These are phyloP conservation scores for Orbilia brochopaga DNA, from an alignment of 2,329 filamentous ascomycete species.

Conservation along the genomic window DNA sequence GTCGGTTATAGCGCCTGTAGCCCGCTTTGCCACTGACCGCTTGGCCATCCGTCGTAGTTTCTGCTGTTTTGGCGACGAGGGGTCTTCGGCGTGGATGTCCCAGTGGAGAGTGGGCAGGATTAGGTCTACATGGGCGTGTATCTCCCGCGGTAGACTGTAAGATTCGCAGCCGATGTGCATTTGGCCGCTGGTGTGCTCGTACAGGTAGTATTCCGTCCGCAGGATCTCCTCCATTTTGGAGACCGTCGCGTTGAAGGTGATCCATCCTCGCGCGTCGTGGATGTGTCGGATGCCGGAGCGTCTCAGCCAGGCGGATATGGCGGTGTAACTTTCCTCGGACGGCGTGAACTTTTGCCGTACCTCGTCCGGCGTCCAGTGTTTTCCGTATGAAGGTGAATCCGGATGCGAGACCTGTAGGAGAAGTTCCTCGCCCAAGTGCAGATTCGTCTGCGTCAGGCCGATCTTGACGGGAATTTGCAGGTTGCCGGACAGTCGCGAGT, in stretches of 20 bases:
- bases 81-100: slow-evolving; percentile 53
- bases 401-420: slow-evolving; percentile 61
- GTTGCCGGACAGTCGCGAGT: slow-evolving; percentile 24
- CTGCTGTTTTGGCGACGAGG: slow-evolving; percentile 27
- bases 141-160: slow-evolving; percentile 59
- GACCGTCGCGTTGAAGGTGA: slow-evolving; percentile 29
- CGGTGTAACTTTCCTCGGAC: slow-evolving; percentile 35
- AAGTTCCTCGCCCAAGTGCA: slow-evolving; percentile 61
- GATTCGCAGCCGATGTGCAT: slow-evolving; percentile 60
- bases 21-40: slow-evolving; percentile 15
- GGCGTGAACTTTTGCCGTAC: slow-evolving; percentile 61
- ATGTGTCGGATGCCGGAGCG: slow-evolving; percentile 14
- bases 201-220: slow-evolving; percentile 40
- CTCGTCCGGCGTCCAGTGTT: slow-evolving; percentile 61
- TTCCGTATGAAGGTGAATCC: slow-evolving; percentile 60
- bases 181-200: slow-evolving; percentile 43
- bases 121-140: slow-evolving; percentile 59
- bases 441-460: slow-evolving; percentile 61
- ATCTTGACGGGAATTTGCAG: slow-evolving; percentile 56
- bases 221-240: slow-evolving; percentile 28
- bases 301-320: slow-evolving; percentile 33
- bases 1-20: slow-evolving; percentile 31
- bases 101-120: slow-evolving; percentile 60
- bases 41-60: slow-evolving; percentile 35
- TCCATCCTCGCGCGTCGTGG: slow-evolving; percentile 42